These are phyloP conservation scores for Colletotrichum spinosum DNA, from an alignment of 2,329 filamentous ascomycete species.

Conservation along the genomic window DNA sequence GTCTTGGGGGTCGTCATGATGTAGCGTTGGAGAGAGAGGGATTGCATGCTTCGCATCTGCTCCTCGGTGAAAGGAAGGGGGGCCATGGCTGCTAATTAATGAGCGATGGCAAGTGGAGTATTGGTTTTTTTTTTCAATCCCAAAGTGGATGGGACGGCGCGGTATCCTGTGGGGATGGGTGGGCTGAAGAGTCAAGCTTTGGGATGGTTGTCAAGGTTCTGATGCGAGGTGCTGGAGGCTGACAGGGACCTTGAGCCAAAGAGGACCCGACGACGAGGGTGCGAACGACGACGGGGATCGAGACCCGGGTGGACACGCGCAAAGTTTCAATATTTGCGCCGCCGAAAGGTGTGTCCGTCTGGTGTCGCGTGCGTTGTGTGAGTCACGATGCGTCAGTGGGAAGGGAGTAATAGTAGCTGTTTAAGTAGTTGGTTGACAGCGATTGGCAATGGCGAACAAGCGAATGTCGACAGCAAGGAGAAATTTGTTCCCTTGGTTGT, in stretches of 20 bases:
- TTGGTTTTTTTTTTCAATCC: constrained; percentile 26
- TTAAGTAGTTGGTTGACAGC: not conserved
- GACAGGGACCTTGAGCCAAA: constrained; percentile 13
- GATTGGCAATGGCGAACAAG: not conserved
- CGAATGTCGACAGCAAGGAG: not conserved
- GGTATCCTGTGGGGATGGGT: constrained; percentile 26
- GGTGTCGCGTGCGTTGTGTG: constrained; percentile 14
- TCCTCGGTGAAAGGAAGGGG: constrained; percentile 27
- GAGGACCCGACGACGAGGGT: not conserved
- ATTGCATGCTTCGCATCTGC: constrained; percentile 41
- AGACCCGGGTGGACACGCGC: not conserved
- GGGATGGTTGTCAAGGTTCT: constrained; percentile 11
- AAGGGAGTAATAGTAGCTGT: not conserved
- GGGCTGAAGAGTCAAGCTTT: constrained; percentile 16
- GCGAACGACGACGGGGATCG: constrained; percentile 4
- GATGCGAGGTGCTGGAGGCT: constrained; percentile 4
- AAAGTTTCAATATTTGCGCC: constrained; percentile 10
- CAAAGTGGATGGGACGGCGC: constrained; percentile 29
- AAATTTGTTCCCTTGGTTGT: not conserved
- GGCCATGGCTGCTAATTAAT: constrained; percentile 29
- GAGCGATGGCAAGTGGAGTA: constrained; percentile 20
- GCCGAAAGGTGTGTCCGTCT: constrained; percentile 7
- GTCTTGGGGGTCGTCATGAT: constrained; percentile 18
- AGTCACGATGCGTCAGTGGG: constrained; percentile 10
- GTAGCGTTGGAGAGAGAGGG: constrained; percentile 39